Evolutionary conservation across 2,329 filamentous ascomycete genomes (phyloP), one percentile per base, ranked within the genome.

Genomic region (Penicillium brasilianum): DNA sequence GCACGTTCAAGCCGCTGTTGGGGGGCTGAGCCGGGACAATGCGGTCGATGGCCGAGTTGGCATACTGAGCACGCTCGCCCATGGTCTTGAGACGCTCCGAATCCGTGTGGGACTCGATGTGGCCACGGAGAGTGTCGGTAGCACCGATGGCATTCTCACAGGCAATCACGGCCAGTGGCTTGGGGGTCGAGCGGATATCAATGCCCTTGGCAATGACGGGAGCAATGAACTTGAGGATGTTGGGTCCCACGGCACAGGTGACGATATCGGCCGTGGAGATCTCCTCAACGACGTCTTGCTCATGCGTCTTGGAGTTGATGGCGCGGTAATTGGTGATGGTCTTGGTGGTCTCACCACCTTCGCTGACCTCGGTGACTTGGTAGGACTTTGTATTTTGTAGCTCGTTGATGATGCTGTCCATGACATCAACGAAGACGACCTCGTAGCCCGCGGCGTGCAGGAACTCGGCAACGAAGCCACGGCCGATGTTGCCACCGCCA

Each of bases 101-200:
- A 20, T 87, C 83, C 46, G 93, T 91, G 82, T 95, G 89, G 66
- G 88, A 82, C 77, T 89, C 90, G 83, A 96, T 96, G 83, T 90
- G 88, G 43, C 85, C 86, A 67, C 90, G 91, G 55, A 97, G 89
- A 41, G 90, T 92, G 75, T 95, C 91, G 53, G 95, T 98, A 72
- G 93, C 95, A 67, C 92, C 92, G 75, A 98, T 97, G 76, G 92
- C 92, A 79, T 99, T 99, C 83, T 99, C 95, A 80, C 95, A 99
- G 60, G 95, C 95, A 80, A 99, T 97, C 74, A 99, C 91, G 22
- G 93, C 88, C 44, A 98, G 80, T 8, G 94, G 93, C 64, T 85
- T 85, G 57, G 82, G 76, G 49, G 78, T 77, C 28, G 87, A 84
- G 66, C 95, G 90, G 67, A 85, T 85, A 75, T 94, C 89, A 66